Percentiles rank a stretch among this genome's conserved stretches.
Conservation (phyloP, 108 stramenopile genomes). For the Parietichytrium sp. region DNA sequence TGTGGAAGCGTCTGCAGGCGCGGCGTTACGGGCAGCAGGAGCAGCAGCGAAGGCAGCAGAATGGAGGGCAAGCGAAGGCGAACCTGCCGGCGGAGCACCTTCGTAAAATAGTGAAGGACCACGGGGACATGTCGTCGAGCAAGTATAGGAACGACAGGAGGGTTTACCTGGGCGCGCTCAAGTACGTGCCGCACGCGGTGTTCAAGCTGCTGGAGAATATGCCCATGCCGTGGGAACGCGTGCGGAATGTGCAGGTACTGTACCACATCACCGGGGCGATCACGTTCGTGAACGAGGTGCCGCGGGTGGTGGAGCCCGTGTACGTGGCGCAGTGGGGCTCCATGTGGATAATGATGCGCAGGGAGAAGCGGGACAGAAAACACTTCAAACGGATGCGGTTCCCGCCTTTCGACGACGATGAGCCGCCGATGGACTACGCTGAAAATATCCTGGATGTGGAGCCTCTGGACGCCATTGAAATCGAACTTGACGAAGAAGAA, state of each 20-base stretch:
- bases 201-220: constrained; percentile 98
- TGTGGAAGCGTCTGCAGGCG: not conserved
- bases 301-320: constrained; percentile 95
- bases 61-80: constrained; percentile 61
- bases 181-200: constrained; percentile 96
- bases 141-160: constrained; percentile 93
- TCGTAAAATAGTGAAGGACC: constrained; percentile 92
- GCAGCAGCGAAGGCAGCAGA: too few relatives aligned
- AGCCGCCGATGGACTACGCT: constrained; percentile 97
- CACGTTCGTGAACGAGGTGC: constrained; percentile 93
- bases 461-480: constrained; percentile 77
- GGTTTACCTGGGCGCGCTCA: constrained; percentile 95
- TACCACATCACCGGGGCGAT: constrained; percentile 99
- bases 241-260: constrained; percentile 85
- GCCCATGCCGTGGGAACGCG: constrained; percentile 63
- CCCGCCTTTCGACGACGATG: constrained; percentile 99
- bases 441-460: constrained; percentile 98
- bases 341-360: constrained; percentile 97
- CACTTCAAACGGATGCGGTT: constrained; percentile 99
- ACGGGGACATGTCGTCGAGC: constrained; percentile 97
- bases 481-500: constrained; percentile 82
- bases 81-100: constrained; percentile 84
- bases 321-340: constrained; percentile 98
- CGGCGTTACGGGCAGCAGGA: not conserved
- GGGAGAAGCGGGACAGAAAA: constrained; percentile 95